Percentiles rank a stretch among this genome's conserved stretches.
Evolutionary conservation across 345 rosid species (phyloP).

Genomic region (Euclidium syriacum): DNA sequence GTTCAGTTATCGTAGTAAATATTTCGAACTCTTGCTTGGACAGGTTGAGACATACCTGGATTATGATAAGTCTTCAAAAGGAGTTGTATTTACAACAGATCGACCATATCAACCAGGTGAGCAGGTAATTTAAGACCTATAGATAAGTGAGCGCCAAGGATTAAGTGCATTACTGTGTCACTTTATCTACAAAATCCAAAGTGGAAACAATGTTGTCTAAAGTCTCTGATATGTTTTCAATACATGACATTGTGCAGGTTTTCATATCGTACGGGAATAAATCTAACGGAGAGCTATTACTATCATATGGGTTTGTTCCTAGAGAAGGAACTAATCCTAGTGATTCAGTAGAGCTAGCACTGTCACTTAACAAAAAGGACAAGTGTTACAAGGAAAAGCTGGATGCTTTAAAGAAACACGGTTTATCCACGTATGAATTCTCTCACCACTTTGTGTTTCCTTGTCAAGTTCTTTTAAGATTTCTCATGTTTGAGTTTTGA

Average conservation of each 20-base stretch:
- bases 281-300: slow-evolving; percentile 85
- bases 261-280: slow-evolving; percentile 95
- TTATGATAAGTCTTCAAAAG: slow-evolving; percentile 82
- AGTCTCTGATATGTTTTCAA: slow-evolving; percentile 12
- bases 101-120: slow-evolving; percentile 90
- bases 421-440: slow-evolving; percentile 59
- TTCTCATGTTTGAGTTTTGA: background rate
- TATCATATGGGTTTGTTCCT: slow-evolving; percentile 93
- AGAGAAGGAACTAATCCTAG: slow-evolving; percentile 86
- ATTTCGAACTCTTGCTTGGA: slow-evolving; percentile 19
- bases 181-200: slow-evolving; percentile 6
- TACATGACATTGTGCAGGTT: slow-evolving; percentile 54
- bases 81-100: slow-evolving; percentile 77
- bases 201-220: slow-evolving; percentile 2
- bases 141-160: background rate
- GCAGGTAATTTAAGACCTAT: slow-evolving; percentile 63
- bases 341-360: slow-evolving; percentile 79
- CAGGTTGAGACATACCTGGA: slow-evolving; percentile 93
- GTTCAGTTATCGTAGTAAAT: slow-evolving; percentile 1
- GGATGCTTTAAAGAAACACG: slow-evolving; percentile 71
- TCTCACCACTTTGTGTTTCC: background rate
- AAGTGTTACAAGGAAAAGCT: slow-evolving; percentile 71
- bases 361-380: slow-evolving; percentile 70
- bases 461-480: background rate
- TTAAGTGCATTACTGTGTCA: background rate